Conservation (phyloP, 2,329 filamentous ascomycete species). For the Cordyceps javanica region DNA sequence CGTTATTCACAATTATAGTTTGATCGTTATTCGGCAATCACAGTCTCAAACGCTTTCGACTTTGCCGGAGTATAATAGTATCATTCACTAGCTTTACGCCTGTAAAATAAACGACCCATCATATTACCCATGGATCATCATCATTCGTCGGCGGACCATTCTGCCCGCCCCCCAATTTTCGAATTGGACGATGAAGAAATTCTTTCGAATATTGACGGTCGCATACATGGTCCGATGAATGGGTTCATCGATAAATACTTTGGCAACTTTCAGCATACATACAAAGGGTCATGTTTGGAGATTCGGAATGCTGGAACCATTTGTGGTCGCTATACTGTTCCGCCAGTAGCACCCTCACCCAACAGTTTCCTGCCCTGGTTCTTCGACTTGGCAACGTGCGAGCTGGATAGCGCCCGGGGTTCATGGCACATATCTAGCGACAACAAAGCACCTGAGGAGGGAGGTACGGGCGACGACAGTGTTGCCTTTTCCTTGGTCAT, state of each 20-base stretch:
- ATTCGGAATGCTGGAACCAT: neutral
- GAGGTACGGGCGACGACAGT: neutral
- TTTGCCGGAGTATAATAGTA: neutral
- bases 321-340: constrained; percentile 12
- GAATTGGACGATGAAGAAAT: neutral
- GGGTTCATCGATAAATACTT: neutral
- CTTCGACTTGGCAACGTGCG: constrained; percentile 11
- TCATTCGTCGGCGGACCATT: neutral
- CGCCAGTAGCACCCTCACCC: constrained; percentile 14
- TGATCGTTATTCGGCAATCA: neutral
- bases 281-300: neutral
- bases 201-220: neutral
- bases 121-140: neutral
- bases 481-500: neutral
- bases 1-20: too few species aligned
- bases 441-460: neutral
- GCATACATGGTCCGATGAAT: neutral
- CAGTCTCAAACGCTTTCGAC: neutral
- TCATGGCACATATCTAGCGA: neutral
- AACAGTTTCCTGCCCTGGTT: constrained; percentile 18
- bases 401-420: constrained; percentile 8
- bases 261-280: neutral
- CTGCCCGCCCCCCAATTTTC: neutral
- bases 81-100: neutral
- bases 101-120: neutral